Evolutionary conservation across 2,329 filamentous ascomycete species (phyloP).

Genomic region (Aspergillus candidus): DNA sequence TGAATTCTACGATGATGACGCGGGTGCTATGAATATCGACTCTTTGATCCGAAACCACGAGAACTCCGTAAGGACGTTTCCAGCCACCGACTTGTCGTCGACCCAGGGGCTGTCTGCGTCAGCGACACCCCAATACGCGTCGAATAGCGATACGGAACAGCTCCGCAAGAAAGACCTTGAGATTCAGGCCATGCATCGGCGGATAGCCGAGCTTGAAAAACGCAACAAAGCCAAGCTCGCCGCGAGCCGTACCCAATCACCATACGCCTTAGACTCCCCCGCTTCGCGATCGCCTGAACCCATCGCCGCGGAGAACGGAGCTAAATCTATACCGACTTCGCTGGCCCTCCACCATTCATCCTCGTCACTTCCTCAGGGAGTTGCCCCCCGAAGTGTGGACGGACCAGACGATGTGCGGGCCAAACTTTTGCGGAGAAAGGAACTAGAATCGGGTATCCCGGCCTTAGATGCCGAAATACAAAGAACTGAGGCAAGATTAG

Average conservation of each 20-base stretch:
- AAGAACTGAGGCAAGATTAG: constrained; percentile 30
- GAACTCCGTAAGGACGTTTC: constrained; percentile 38
- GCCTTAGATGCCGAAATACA: constrained; percentile 41
- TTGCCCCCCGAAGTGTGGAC: too few species aligned
- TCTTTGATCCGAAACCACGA: constrained; percentile 25
- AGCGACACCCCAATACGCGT: constrained; percentile 32
- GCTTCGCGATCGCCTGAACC: constrained; percentile 15
- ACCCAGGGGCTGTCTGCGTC: constrained; percentile 36
- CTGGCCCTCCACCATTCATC: constrained; percentile 11
- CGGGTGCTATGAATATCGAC: constrained; percentile 25
- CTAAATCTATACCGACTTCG: background rate
- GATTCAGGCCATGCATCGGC: constrained; percentile 43
- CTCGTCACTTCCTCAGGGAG: background rate
- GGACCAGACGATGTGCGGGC: constrained; percentile 25
- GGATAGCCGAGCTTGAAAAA: constrained; percentile 46
- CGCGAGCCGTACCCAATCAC: constrained; percentile 33
- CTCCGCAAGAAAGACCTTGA: constrained; percentile 45
- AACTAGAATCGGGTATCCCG: constrained; percentile 45
- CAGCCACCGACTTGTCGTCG: constrained; percentile 33
- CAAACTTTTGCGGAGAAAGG: constrained; percentile 40
- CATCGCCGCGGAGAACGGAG: background rate
- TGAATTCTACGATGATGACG: constrained; percentile 41
- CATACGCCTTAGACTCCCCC: constrained; percentile 21
- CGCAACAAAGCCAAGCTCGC: constrained; percentile 38
- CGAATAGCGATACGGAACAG: constrained; percentile 37